Base-by-base conservation (phyloP, 352 stramenopile genomes). In the Chrysophaeum taylorii region DNA sequence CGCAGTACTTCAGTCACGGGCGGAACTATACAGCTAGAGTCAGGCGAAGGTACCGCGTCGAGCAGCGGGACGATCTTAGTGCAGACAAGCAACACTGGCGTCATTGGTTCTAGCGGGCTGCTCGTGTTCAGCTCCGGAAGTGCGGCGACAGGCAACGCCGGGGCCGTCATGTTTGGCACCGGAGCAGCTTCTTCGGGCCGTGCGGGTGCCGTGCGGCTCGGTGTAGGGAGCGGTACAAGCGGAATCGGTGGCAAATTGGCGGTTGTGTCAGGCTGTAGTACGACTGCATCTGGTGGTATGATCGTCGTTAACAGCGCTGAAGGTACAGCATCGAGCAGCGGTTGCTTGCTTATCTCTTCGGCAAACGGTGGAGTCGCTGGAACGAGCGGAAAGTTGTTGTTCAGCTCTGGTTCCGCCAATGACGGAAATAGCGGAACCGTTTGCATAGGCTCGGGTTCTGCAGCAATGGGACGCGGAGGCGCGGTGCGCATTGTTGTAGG, bases 171-270 rank as follows among this genome's bases (percentile, higher is more conserved):
- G 7, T 41, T 95, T 9, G 76, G 66, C 25, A 91, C 85, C 12
- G 87, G 87, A 27, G 45, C 42, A 29, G 83, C 86, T 12, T 72
- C 63, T 16, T 81, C 75, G 37, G 84, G 85, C 2, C 78, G 79
- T 38, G 86, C 84, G 23, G 87, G 87, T 31, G 83, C 80, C 52
- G 81, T 93, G 42, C 76, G 79, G 70, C 64, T 88, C n/a, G 63
- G 57, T n/a, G 84, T 90, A 62, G 85, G 85, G 23, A 67, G 33
- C 33, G 87, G 85, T 33, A 74, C 61, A 33, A 39, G 54, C 42
- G 52, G 64, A 16, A 23, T n/a, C 23, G 70, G 67, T 64, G 86
- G 85, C 31, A n/a, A n/a, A n/a, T n/a, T n/a, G n/a, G n/a, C n/a
- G n/a, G n/a, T n/a, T n/a, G n/a, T n/a, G n/a, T n/a, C n/a, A n/a